Evolutionary conservation across 192 early-diverging fungal species (phyloP), one percentile per base, ranked within the genome.

Genomic region (Backusella sp.): DNA sequence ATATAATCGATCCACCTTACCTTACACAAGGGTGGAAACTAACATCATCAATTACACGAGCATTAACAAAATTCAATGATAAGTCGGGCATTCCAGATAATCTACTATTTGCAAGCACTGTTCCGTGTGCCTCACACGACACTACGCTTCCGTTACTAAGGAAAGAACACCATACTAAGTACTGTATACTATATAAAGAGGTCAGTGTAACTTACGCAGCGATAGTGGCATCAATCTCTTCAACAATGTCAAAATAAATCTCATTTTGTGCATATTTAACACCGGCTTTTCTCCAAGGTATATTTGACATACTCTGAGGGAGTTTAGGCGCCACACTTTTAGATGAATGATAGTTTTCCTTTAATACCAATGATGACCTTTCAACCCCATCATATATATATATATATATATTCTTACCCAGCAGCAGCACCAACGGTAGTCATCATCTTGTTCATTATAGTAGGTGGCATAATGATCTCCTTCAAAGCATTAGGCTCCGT

Each of bases 61-160:
- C 86, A 70, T 94, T 93, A 49, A 88, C 82, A 70, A 97, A 91
- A 32, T 80, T 87, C 56, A 99, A 79, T 1, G 91, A 86, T 71
- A 97, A 79, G 52, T 99, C 96, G 7, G 97, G 97, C 94, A 97
- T 97, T 41, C 94, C 95, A 21, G 94, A 94, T 32, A 99, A 86
- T 72, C 86, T 77, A 34, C 89, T 92, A 68, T 92, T 92, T 77
- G 94, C 92, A 23, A 85, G 78, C 41, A 99, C 90, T 66, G 89
- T 85, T 26, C 97, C 97, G 76, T 91, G 88, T 8, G 95, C 91
- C 68, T 93, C 93, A 28, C 91, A 94, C 6, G 90, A 88, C 1
- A 94, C 86, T 12, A 95, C 83, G 21, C 89, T 82, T 21, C 93
- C 93, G 74, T 87, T 89, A 17, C 90, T 79, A 62, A 19, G 19